A percentile compares a stretch with the other conserved stretches of the same genome.
These are phyloP conservation scores for Neonectria coccinea DNA, from an alignment of 2,329 filamentous ascomycete species.

Conservation along the genomic window DNA sequence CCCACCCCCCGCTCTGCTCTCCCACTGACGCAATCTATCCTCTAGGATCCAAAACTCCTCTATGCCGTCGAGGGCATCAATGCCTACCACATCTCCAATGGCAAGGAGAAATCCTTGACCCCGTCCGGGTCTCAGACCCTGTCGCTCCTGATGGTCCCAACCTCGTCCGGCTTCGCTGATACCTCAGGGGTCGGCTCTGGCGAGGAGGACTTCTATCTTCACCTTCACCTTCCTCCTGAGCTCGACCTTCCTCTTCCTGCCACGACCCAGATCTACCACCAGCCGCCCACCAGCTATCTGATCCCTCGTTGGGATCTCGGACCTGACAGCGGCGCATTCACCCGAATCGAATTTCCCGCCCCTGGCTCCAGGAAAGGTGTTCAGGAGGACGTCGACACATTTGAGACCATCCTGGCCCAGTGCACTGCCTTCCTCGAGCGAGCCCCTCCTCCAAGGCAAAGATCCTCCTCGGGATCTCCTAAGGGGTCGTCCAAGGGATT, in stretches of 20 bases:
- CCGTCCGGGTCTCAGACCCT: conserved; percentile 89
- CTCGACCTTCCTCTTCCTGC: conserved; percentile 93
- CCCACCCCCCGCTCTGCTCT: not conserved
- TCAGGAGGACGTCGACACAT: conserved; percentile 94
- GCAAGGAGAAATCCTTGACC: conserved; percentile 84
- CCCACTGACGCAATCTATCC: conserved; percentile 28
- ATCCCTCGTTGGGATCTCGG: conserved; percentile 96
- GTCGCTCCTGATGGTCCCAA: conserved; percentile 95
- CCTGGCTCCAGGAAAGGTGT: conserved; percentile 77
- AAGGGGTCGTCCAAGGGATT: conserved; percentile 44
- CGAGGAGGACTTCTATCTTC: conserved; percentile 96
- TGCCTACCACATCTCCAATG: conserved; percentile 91
- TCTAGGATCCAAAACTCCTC: conserved; percentile 71
- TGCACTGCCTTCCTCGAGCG: conserved; percentile 96
- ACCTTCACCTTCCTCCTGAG: conserved; percentile 93
- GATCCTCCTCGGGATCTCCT: conserved; percentile 45
- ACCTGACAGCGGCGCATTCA: conserved; percentile 89
- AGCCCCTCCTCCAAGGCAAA: conserved; percentile 69
- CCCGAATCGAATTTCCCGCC: conserved; percentile 88
- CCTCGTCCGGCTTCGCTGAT: conserved; percentile 77
- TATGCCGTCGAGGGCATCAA: conserved; percentile 86
- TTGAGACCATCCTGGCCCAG: conserved; percentile 97
- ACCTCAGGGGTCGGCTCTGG: conserved; percentile 67
- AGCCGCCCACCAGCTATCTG: conserved; percentile 90
- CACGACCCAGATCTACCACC: conserved; percentile 97